A percentile compares a stretch with the other conserved stretches of the same genome.
These are phyloP conservation scores for Mycena alexandri DNA, from an alignment of 768 basidiomycete genomes.

Conservation along the genomic window DNA sequence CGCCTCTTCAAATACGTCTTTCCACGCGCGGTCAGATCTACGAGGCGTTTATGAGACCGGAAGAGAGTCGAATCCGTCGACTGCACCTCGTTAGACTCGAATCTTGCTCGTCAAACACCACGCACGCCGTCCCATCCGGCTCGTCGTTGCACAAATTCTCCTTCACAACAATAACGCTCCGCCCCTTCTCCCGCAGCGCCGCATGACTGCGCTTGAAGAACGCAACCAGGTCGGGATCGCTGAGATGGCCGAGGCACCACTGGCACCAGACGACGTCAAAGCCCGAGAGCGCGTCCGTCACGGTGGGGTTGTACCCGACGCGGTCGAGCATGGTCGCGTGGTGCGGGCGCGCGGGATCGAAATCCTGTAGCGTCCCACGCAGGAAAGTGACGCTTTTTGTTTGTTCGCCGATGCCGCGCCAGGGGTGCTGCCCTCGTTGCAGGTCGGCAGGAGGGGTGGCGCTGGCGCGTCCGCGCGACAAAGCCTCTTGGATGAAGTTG, in stretches of 20 bases:
- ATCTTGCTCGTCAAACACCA: conserved; percentile 86
- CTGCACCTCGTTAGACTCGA: conserved; percentile 89
- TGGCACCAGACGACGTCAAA: conserved; percentile 98
- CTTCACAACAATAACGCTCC: conserved; percentile 87
- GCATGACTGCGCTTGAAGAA: conserved; percentile 77
- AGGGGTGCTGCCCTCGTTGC: conserved; percentile 48
- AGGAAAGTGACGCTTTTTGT: conserved; percentile 84
- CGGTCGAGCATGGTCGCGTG: conserved; percentile 68
- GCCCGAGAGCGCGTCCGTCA: conserved; percentile 63
- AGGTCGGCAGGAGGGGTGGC: background rate
- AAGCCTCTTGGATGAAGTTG: conserved; percentile 80
- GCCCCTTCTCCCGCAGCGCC: conserved; percentile 65
- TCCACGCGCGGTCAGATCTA: conserved; percentile 90
- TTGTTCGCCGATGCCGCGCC: conserved; percentile 76
- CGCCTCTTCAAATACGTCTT: conserved; percentile 77
- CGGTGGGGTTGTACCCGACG: conserved; percentile 69
- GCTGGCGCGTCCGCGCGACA: conserved; percentile 55
- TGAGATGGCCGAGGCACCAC: conserved; percentile 95
- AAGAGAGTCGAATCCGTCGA: background rate
- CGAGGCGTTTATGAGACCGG: background rate
- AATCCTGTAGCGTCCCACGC: conserved; percentile 82
- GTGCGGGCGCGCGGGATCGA: conserved; percentile 74
- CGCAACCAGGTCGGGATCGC: conserved; percentile 77
- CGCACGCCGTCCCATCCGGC: conserved; percentile 59
- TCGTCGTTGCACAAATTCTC: conserved; percentile 86